These are phyloP conservation scores for Gaeumannomyces tritici DNA, from an alignment of 2,329 filamentous ascomycete species.

Conservation along the genomic window DNA sequence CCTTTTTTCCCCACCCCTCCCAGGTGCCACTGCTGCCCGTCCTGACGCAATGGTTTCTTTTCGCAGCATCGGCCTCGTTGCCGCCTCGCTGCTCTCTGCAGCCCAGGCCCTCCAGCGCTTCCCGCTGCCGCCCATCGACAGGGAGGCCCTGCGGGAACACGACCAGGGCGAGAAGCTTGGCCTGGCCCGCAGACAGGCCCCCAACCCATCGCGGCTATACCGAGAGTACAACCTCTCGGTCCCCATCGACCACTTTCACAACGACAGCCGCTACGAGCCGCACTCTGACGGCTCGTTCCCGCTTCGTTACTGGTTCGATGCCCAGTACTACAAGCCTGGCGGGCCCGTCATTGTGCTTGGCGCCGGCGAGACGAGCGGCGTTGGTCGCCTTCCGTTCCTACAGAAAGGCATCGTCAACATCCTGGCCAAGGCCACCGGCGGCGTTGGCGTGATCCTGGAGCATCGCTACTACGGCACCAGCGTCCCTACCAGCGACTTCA, in stretches of 20 bases:
- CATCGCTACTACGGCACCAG: conserved; percentile 81
- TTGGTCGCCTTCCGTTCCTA: conserved; percentile 56
- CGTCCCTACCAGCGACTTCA: conserved; percentile 57
- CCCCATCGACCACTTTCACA: conserved; percentile 74
- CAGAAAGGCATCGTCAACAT: conserved; percentile 70
- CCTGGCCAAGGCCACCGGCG: conserved; percentile 60
- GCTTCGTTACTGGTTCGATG: conserved; percentile 78
- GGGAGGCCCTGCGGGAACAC: not conserved
- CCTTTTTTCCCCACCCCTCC: too few relatives aligned
- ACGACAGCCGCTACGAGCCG: conserved; percentile 67
- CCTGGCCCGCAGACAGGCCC: not conserved
- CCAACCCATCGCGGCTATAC: conserved; percentile 15
- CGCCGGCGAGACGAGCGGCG: conserved; percentile 58
- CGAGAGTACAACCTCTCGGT: conserved; percentile 31
- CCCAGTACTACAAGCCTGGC: conserved; percentile 62
- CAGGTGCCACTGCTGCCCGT: too few relatives aligned
- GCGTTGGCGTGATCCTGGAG: conserved; percentile 73
- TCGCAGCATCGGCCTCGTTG: too few relatives aligned
- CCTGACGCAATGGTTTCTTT: too few relatives aligned
- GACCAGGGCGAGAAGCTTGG: too few relatives aligned
- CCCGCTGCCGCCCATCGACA: not conserved
- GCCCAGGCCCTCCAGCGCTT: not conserved
- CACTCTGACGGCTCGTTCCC: conserved; percentile 60
- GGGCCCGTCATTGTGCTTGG: conserved; percentile 74
- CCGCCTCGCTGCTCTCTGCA: not conserved